phyloP scores from a whole-genome alignment of 1,284 basidiomycete species.

The Leccinum subfulvum region DNA sequence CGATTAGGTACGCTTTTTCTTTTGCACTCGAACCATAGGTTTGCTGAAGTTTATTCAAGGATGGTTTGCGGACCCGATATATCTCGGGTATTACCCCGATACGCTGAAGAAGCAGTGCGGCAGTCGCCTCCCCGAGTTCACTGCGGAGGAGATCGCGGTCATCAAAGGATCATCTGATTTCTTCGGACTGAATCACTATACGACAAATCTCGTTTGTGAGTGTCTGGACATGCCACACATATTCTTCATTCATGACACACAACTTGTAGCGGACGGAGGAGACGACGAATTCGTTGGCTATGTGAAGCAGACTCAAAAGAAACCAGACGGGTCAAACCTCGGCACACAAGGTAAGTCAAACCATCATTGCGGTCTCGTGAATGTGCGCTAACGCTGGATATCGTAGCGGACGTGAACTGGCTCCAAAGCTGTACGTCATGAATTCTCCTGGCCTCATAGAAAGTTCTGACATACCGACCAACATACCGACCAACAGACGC shows the following conservation, averaged over 20 bases:
- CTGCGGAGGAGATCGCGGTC: conserved; percentile 44
- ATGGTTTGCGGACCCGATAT: conserved; percentile 23
- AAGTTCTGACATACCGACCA: neutral
- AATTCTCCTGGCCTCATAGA: neutral
- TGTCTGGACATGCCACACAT: conserved; percentile 6
- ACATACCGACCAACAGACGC: neutral
- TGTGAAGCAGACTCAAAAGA: conserved; percentile 39
- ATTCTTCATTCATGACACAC: conserved; percentile 4
- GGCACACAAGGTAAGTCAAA: conserved; percentile 33
- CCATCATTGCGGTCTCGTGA: neutral
- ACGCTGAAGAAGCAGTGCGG: conserved; percentile 44
- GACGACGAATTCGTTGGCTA: conserved; percentile 45
- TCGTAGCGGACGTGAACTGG: conserved; percentile 9
- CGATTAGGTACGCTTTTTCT: conserved; percentile 2
- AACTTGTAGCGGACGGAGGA: conserved; percentile 36
- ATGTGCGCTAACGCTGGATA: neutral
- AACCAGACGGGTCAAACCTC: conserved; percentile 44
- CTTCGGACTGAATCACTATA: conserved; percentile 50
- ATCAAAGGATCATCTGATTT: conserved; percentile 52
- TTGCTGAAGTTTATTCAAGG: neutral
- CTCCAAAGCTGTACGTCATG: conserved; percentile 6
- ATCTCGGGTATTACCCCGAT: conserved; percentile 44
- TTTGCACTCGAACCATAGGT: neutral
- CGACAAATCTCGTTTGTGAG: conserved; percentile 47
- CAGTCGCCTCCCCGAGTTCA: conserved; percentile 50